A percentile compares a stretch with the other conserved stretches of the same genome.
Evolutionary conservation across 2,329 filamentous ascomycete genomes (phyloP).

Genomic region (Penicillium sp.): DNA sequence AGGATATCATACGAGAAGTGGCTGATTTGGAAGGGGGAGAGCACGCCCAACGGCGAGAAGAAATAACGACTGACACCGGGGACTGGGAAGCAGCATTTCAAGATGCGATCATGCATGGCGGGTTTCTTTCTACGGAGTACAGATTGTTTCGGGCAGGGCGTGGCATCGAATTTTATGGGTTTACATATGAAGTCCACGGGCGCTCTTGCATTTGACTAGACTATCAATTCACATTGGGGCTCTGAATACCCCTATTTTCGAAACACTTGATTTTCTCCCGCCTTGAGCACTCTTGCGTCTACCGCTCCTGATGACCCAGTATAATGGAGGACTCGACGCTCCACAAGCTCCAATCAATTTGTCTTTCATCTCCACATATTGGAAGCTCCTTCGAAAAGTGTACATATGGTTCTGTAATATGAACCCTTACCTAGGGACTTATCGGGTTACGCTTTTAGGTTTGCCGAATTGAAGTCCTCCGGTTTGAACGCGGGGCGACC

Average conservation of each 20-base stretch:
- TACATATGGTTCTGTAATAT: not conserved
- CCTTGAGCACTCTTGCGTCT: not conserved
- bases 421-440: not conserved
- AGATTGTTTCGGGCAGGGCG: conserved; percentile 17
- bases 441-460: conserved; percentile 6
- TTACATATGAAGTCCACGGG: conserved; percentile 15
- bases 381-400: too few species aligned
- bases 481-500: not conserved
- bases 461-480: not conserved
- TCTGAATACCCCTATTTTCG: not conserved
- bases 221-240: conserved; percentile 17
- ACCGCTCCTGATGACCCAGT: not conserved
- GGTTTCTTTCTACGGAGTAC: conserved; percentile 17
- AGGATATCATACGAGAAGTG: conserved; percentile 53
- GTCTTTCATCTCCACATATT: not conserved
- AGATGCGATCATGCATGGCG: conserved; percentile 21
- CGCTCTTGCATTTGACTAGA: conserved; percentile 23
- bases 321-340: not conserved
- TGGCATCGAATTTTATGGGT: conserved; percentile 15
- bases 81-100: not conserved
- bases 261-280: not conserved
- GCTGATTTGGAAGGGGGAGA: conserved; percentile 48
- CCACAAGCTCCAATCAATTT: not conserved
- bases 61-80: conserved; percentile 13
- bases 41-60: conserved; percentile 22